Base-by-base conservation (phyloP, 495 filamentous ascomycete species). In the Viridothelium virens region DNA sequence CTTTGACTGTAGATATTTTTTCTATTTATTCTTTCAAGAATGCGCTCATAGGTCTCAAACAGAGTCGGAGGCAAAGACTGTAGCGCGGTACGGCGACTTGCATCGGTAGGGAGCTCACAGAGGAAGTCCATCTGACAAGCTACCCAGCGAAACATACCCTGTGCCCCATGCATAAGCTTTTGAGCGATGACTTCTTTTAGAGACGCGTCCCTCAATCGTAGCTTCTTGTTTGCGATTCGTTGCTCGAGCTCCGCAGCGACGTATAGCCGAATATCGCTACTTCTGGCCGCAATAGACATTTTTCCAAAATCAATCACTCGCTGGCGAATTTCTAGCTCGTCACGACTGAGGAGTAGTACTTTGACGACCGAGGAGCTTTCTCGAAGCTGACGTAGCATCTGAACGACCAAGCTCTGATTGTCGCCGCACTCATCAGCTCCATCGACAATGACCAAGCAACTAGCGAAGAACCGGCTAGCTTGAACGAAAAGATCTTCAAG, bases 1-100 rank as follows among this genome's bases (percentile, higher is more conserved):
- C 37, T 48, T 38, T 66, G 66, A 61, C 73, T 73, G 7, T 50
- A 59, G 25, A 14, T 2, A 14, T 59, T 31, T 59, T 59, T 59
- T 36, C 18, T 18, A 53, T 70, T 70, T 11, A 77, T 71, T 37
- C 72, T 66, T 34, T 70, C 39, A 0, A 78, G 70, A 11, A 79
- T 79, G 44, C 77, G 74, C 33, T 73, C 65, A 46, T 80, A 80
- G 3, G 73, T 74, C 7, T 59, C 65, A 2, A 63, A 66, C 53
- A 80, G 68, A 44, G 36, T 66, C 11, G 75, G 77, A 33, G 77
- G 77, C 9, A 79, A 67, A 18, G 63, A 44, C 5, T 63, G 70
- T 10, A 80, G 67, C 1, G 78, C 76, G 46, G 68, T 66, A 4
- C 72, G 70, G 6, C 74, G 69, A 4, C 68, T 72, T 16, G 59